Base-by-base conservation (phyloP, 2,329 filamentous ascomycete genomes). In the Colletotrichum incanum region DNA sequence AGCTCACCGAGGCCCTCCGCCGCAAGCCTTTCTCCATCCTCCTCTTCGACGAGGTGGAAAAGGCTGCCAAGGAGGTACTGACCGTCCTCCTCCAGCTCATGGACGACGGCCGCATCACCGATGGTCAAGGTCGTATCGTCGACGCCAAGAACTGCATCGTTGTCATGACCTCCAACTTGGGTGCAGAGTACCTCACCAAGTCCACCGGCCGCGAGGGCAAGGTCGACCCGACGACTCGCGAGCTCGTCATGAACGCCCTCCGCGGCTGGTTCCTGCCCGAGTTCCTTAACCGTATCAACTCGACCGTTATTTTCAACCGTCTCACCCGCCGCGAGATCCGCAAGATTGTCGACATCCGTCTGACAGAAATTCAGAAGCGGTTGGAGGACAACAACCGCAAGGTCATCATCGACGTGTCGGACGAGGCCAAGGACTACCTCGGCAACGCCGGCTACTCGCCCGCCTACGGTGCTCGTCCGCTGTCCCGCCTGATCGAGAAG, bases 91-190 rank as follows among this genome's bases (percentile, higher is more conserved):
- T 99, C n/a, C 96, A 99, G 83, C 94, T 99, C 79, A 98, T 99
- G 95, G 96, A 99, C 79, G 96, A 99, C 79, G 96, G 96, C 39
- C 95, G 96, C 78, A 98, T 99, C 83, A 99, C 96, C 18, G 96
- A 99, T 80, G 96, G 96, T 59, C 97, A 98, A 89, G 96, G 96
- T 80, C 92, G 96, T 81, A 88, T 98, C 61, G 92, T 99, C 67
- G 96, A 99, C 78, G 96, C 96, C 73, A 94, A 93, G 84, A 99
- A 99, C 88, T 98, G 96, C 81, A 98, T 99, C 76, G 96, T 99
- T 54, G 96, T 99, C 83, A 97, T 99, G 95, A 99, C 96, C 0
- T 98, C 95, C 78, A 99, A 99, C 86, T 84, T 99, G 73, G 96
- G 96, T 75, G 96, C 96, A 41, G 96, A 98, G 82, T 97, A 92